Conservation (phyloP, 2,329 filamentous ascomycete species). For the Pseudodiploospora longispora region DNA sequence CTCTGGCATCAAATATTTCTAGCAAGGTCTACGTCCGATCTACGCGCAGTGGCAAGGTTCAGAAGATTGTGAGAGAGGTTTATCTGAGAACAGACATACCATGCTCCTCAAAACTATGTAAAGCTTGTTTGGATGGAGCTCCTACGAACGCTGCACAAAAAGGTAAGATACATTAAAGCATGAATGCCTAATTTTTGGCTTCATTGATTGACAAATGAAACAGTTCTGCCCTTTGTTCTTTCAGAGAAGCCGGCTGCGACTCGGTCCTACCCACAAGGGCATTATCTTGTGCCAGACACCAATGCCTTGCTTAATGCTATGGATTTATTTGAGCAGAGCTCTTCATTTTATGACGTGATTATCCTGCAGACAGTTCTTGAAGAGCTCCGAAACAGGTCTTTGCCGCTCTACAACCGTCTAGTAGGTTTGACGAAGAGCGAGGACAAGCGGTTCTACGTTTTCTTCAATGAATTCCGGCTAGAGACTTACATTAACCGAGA, state of each 20-base stretch:
- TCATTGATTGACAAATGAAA: too few species aligned
- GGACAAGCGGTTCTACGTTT: conserved; percentile 95
- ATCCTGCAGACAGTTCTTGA: conserved; percentile 94
- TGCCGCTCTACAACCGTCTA: conserved; percentile 91
- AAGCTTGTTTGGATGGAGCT: conserved; percentile 62
- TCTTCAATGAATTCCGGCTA: conserved; percentile 95
- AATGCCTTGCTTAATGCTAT: conserved; percentile 93
- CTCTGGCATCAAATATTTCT: conserved; percentile 65
- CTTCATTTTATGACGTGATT: conserved; percentile 92
- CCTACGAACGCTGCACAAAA: conserved; percentile 73
- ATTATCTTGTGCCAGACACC: conserved; percentile 93
- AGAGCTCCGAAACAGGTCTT: conserved; percentile 85
- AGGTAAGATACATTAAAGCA: conserved; percentile 40
- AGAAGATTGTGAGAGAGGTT: conserved; percentile 95
- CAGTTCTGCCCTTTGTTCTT: conserved; percentile 76
- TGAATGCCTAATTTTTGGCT: neutral
- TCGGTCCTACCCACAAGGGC: conserved; percentile 72
- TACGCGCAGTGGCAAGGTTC: conserved; percentile 91
- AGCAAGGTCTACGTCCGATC: conserved; percentile 96
- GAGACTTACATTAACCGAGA: conserved; percentile 79
- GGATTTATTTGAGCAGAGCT: conserved; percentile 91
- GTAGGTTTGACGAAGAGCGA: conserved; percentile 88
- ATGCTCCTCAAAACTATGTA: conserved; percentile 87
- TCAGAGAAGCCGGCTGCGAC: conserved; percentile 83
- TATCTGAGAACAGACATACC: conserved; percentile 96